Conservation (phyloP, 2,329 filamentous ascomycete genomes). For the Neoascochyta sp. region DNA sequence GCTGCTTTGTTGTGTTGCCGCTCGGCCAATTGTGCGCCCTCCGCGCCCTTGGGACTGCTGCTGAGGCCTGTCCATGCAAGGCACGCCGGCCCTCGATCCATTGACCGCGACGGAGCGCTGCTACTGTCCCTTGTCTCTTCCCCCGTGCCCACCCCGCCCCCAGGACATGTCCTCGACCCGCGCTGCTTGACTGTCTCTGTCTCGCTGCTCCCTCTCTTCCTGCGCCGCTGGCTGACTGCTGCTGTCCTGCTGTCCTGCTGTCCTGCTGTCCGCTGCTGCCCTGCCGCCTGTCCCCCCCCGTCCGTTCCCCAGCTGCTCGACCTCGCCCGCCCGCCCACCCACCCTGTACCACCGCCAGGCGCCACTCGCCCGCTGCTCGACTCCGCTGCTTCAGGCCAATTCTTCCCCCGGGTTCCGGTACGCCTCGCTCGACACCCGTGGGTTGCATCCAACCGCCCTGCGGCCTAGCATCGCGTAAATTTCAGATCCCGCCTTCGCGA, state of each 20-base stretch:
- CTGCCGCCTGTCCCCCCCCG: too few relatives aligned
- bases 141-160: constrained; percentile 9
- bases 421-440: constrained; percentile 19
- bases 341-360: constrained; percentile 24
- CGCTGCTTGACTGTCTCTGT: too few relatives aligned
- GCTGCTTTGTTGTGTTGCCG: constrained; percentile 20
- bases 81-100: constrained; percentile 31
- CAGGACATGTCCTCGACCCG: constrained; percentile 13
- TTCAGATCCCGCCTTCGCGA: constrained; percentile 22
- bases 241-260: too few relatives aligned
- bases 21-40: constrained; percentile 16
- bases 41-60: constrained; percentile 22
- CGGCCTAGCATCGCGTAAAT: constrained; percentile 15
- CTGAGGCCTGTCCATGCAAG: constrained; percentile 35
- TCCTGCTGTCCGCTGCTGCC: too few relatives aligned
- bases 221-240: constrained; percentile 9
- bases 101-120: constrained; percentile 19
- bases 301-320: too few relatives aligned
- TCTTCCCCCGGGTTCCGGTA: constrained; percentile 9
- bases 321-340: too few relatives aligned
- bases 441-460: constrained; percentile 18
- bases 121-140: constrained; percentile 15
- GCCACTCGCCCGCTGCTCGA: constrained; percentile 19
- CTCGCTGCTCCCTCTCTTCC: constrained; percentile 16
- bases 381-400: constrained; percentile 10